Evolutionary conservation across 495 filamentous ascomycete species (phyloP), one percentile per base, ranked within the genome.

Genomic region (Parathielavia appendiculata): DNA sequence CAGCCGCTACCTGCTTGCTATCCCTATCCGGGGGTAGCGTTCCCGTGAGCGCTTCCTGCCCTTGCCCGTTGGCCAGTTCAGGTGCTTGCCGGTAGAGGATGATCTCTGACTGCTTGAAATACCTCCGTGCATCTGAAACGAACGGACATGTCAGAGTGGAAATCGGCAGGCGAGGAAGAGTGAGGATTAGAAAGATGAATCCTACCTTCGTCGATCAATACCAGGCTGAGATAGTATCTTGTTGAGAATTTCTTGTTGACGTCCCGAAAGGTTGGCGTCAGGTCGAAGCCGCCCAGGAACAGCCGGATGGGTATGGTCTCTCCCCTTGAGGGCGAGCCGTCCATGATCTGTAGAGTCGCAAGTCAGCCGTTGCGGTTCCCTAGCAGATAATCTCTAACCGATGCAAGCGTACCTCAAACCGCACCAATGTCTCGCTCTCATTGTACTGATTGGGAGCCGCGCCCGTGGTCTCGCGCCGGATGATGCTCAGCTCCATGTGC

Each of bases 171-270:
- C 44, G 34, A 14, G 40, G 38, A 47, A n/a, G 26, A 20, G 20
- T 4, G 13, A 10, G 23, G 34, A 22, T 22, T 20, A 1, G 12
- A 23, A 39, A 17, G 16, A 19, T 34, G 26, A 22, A 47, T 63
- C 78, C 49, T 76, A 89, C 90, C 90, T 82, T 97, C 92, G 71
- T 97, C 92, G 61, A 97, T 97, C 62, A 97, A 79, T 11, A 99
- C 93, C 63, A 99, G 75, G 71, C 90, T 96, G 52, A 99, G 82
- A 74, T 99, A 97, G 75, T 99, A 99, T 62, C 93, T 81, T 55
- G 95, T 97, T 35, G 92, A 97, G 73, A 93, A 99, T 75, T 97
- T 97, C 83, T 97, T 99, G 84, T 99, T 99, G 59, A 99, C 93
- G 73, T 99, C 95, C 41, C 95, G 89, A 83, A 99, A 99, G 19